These are phyloP conservation scores for Collybia sp. DNA, from an alignment of 768 basidiomycete genomes.

Conservation along the genomic window DNA sequence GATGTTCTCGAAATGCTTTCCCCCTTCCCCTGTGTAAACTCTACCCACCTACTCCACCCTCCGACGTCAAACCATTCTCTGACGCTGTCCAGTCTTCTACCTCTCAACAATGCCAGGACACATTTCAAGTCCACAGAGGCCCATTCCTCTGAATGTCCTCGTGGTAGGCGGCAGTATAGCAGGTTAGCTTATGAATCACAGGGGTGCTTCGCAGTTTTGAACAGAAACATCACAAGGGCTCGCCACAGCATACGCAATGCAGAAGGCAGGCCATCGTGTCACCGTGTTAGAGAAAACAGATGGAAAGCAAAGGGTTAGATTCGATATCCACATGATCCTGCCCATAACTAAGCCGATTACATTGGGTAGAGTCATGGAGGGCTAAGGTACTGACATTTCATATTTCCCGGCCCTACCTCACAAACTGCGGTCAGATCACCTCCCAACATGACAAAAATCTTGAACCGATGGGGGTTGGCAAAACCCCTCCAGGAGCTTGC, in stretches of 20 bases:
- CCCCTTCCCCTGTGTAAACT: too few species aligned
- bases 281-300: slow-evolving; percentile 47
- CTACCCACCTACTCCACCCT: too few species aligned
- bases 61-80: too few species aligned
- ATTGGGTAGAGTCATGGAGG: slow-evolving; percentile 33
- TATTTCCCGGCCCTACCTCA: background rate
- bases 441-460: slow-evolving; percentile 53
- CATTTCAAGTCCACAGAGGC: slow-evolving; percentile 2
- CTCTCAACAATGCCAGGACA: slow-evolving; percentile 21
- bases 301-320: slow-evolving; percentile 36
- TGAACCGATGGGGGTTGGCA: slow-evolving; percentile 52
- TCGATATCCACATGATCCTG: background rate
- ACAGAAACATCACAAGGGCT: slow-evolving; percentile 30
- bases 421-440: slow-evolving; percentile 25
- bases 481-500: slow-evolving; percentile 35
- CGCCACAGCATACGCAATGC: slow-evolving; percentile 49
- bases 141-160: slow-evolving; percentile 27
- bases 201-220: slow-evolving; percentile 2
- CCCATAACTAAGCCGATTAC: background rate
- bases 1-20: too few species aligned
- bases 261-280: slow-evolving; percentile 56
- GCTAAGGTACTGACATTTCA: slow-evolving; percentile 23
- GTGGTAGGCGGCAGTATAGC: slow-evolving; percentile 45
- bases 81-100: too few species aligned
- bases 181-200: slow-evolving; percentile 14